Conservation (phyloP, 2,329 filamentous ascomycete genomes). For the Aspergillus sp. region DNA sequence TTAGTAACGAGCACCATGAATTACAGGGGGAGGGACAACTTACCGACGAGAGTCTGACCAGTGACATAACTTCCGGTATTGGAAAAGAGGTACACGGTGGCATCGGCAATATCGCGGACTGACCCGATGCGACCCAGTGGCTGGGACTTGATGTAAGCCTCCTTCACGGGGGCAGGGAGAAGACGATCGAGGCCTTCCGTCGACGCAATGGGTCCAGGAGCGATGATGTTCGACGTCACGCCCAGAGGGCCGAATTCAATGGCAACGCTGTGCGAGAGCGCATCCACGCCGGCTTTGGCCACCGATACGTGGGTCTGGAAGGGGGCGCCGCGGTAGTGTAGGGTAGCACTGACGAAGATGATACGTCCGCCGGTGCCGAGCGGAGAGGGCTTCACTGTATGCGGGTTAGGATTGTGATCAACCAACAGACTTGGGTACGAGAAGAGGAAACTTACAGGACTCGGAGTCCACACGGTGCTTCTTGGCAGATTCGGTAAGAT, state of each 20-base stretch:
- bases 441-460: slow-evolving; percentile 33
- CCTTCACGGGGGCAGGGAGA: slow-evolving; percentile 51
- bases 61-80: slow-evolving; percentile 84
- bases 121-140: slow-evolving; percentile 75
- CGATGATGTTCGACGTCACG: slow-evolving; percentile 82
- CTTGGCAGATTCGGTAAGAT: slow-evolving; percentile 71
- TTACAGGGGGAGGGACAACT: slow-evolving; percentile 14
- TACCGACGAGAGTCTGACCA: slow-evolving; percentile 70
- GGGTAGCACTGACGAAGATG: slow-evolving; percentile 83
- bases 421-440: not conserved
- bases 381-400: slow-evolving; percentile 32
- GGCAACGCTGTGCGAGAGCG: slow-evolving; percentile 72
- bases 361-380: slow-evolving; percentile 73
- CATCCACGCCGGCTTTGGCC: slow-evolving; percentile 88
- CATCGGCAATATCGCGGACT: slow-evolving; percentile 86
- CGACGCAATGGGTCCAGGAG: slow-evolving; percentile 78
- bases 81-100: slow-evolving; percentile 84
- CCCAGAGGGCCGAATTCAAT: slow-evolving; percentile 89
- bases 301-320: slow-evolving; percentile 87
- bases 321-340: slow-evolving; percentile 84
- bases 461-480: slow-evolving; percentile 61
- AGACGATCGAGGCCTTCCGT: slow-evolving; percentile 78
- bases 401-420: slow-evolving; percentile 6
- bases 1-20: not conserved
- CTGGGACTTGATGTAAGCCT: slow-evolving; percentile 50